phyloP scores from a whole-genome alignment of 2,329 filamentous ascomycete species.

The Chrysoporthe puriensis region DNA sequence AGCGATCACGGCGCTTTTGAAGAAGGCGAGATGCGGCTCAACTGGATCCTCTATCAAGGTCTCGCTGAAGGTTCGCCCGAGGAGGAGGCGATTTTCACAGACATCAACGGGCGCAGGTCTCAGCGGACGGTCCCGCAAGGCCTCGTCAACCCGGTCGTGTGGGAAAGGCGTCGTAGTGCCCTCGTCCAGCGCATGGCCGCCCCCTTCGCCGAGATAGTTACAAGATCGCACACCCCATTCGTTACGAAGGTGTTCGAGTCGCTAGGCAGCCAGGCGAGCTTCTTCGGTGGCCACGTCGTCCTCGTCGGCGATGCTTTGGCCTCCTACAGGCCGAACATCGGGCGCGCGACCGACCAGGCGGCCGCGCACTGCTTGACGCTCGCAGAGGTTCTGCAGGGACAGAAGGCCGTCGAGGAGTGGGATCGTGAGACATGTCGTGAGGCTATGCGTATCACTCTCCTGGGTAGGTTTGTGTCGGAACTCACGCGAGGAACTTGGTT shows the following conservation, averaged over 20 bases:
- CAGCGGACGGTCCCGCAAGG: conserved; percentile 48
- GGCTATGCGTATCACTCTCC: conserved; percentile 27
- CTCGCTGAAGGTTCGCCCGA: conserved; percentile 43
- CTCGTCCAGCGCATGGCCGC: conserved; percentile 36
- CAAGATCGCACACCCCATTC: conserved; percentile 45
- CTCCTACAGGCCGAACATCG: conserved; percentile 50
- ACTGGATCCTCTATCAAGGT: conserved; percentile 53
- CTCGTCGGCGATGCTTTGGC: conserved; percentile 52
- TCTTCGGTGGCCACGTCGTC: conserved; percentile 45
- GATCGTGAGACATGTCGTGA: conserved; percentile 32
- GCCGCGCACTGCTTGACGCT: conserved; percentile 48
- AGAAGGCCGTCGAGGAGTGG: conserved; percentile 41
- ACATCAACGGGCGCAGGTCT: conserved; percentile 43
- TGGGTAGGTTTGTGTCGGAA: conserved; percentile 29
- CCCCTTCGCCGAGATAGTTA: conserved; percentile 47
- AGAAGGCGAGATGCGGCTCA: conserved; percentile 46
- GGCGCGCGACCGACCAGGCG: conserved; percentile 50
- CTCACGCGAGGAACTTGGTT: conserved; percentile 23
- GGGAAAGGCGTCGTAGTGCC: conserved; percentile 37
- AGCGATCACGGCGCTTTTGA: conserved; percentile 43
- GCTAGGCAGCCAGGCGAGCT: conserved; percentile 41
- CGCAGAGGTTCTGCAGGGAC: conserved; percentile 43
- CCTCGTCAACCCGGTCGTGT: conserved; percentile 42
- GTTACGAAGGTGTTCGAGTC: conserved; percentile 50
- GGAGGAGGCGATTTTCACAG: conserved; percentile 48